These are phyloP conservation scores for Clavariopsis aquatica DNA, from an alignment of 495 filamentous ascomycete species.

Conservation along the genomic window DNA sequence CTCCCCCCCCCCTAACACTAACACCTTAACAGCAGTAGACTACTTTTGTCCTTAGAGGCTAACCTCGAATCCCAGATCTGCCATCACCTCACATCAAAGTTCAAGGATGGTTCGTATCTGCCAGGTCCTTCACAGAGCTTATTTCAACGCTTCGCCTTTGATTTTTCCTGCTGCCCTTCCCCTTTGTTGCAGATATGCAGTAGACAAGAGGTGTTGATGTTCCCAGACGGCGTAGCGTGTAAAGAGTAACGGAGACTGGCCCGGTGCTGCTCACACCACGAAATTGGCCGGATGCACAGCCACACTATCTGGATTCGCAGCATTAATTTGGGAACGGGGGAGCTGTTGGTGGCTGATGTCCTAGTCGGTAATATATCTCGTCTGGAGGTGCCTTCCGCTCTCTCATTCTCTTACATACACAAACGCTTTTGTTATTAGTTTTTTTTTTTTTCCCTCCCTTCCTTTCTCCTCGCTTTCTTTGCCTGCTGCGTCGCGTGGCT, in stretches of 20 bases:
- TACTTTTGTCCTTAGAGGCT: too few relatives aligned
- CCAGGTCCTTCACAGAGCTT: neutral
- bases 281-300: neutral
- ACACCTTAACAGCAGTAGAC: too few relatives aligned
- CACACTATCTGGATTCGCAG: neutral
- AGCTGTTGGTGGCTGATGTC: constrained; percentile 11
- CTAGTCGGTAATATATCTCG: neutral
- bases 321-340: neutral
- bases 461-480: neutral
- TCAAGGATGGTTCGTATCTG: neutral
- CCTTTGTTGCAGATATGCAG: too few relatives aligned
- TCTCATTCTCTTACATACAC: neutral
- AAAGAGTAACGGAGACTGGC: neutral
- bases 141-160: too few relatives aligned
- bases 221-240: too few relatives aligned
- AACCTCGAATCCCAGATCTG: neutral
- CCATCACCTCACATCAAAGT: neutral
- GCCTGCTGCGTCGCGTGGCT: neutral
- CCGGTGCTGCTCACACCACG: neutral
- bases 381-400: constrained; percentile 3
- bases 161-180: too few relatives aligned
- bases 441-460: too few relatives aligned
- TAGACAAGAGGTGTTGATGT: neutral
- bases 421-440: too few relatives aligned
- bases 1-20: too few relatives aligned